A percentile compares a stretch with the other conserved stretches of the same genome.
phyloP scores from a whole-genome alignment of 768 basidiomycete genomes.

The Chalciporus pseudorubinellus region DNA sequence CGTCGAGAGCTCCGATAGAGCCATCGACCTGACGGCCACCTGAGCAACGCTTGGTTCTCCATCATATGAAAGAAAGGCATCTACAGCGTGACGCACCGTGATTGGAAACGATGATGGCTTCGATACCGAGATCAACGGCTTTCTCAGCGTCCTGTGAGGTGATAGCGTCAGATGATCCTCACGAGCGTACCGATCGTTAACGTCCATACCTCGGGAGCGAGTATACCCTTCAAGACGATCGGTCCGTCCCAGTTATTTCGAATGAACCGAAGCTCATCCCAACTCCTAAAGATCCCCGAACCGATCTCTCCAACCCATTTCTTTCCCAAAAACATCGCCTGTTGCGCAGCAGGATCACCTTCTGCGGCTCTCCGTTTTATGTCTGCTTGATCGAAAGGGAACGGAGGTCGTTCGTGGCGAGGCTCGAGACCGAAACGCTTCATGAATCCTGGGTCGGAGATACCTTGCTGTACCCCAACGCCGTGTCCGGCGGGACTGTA shows the following conservation, averaged over 20 bases:
- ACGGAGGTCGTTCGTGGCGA: slow-evolving; percentile 29
- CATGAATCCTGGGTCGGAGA: slow-evolving; percentile 51
- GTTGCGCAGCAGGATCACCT: slow-evolving; percentile 34
- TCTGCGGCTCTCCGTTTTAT: slow-evolving; percentile 21
- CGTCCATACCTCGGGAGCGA: slow-evolving; percentile 9
- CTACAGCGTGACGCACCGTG: slow-evolving; percentile 48
- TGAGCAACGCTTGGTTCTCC: slow-evolving; percentile 18
- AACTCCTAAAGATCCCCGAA: slow-evolving; percentile 41
- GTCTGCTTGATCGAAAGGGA: slow-evolving; percentile 35
- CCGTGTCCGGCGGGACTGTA: slow-evolving; percentile 40
- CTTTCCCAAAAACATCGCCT: slow-evolving; percentile 31
- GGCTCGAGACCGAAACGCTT: slow-evolving; percentile 27
- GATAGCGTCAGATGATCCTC: background rate
- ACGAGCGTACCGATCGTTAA: background rate
- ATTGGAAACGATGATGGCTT: slow-evolving; percentile 80
- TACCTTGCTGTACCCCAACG: slow-evolving; percentile 40
- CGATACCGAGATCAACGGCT: slow-evolving; percentile 58
- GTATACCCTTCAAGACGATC: slow-evolving; percentile 49
- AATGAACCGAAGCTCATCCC: slow-evolving; percentile 47
- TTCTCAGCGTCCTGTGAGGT: slow-evolving; percentile 43
- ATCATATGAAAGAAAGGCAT: background rate
- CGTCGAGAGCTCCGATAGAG: slow-evolving; percentile 67
- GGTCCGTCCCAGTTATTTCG: slow-evolving; percentile 48
- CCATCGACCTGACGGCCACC: slow-evolving; percentile 80
- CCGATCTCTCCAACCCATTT: slow-evolving; percentile 39